phyloP scores from a whole-genome alignment of 2,329 filamentous ascomycete genomes.

The Botryotinia narcissicola region DNA sequence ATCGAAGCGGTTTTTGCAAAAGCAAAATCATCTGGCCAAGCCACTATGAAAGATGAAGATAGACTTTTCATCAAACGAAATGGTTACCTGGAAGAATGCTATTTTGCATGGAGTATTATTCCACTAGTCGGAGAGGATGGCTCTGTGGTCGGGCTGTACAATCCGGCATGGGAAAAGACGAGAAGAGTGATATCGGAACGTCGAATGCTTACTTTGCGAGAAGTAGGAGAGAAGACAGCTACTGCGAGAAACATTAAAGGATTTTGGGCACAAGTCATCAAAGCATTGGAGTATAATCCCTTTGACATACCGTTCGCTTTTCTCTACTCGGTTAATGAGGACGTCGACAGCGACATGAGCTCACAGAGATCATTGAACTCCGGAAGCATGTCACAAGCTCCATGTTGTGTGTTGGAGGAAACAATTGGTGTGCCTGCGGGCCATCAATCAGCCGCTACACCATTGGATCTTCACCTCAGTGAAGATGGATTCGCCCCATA shows the following conservation, averaged over 20 bases:
- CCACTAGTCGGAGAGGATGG: conserved; percentile 74
- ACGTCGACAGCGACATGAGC: conserved; percentile 67
- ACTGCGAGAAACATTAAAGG: conserved; percentile 67
- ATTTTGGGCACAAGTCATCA: conserved; percentile 71
- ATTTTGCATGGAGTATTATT: conserved; percentile 69
- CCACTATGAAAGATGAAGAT: conserved; percentile 83
- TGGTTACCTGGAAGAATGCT: conserved; percentile 73
- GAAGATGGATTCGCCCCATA: conserved; percentile 73
- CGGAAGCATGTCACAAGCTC: conserved; percentile 58
- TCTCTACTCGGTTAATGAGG: conserved; percentile 72
- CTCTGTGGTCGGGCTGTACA: conserved; percentile 65
- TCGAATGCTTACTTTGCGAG: conserved; percentile 73
- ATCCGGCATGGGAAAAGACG: conserved; percentile 80
- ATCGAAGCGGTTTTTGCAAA: conserved; percentile 66
- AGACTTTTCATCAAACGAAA: conserved; percentile 69
- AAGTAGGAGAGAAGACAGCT: conserved; percentile 73
- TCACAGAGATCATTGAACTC: conserved; percentile 59
- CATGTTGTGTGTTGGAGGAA: conserved; percentile 68
- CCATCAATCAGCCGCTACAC: conserved; percentile 58
- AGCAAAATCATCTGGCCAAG: conserved; percentile 68
- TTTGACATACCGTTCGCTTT: conserved; percentile 71
- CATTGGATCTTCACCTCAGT: conserved; percentile 67
- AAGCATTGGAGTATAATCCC: conserved; percentile 67
- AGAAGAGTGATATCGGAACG: conserved; percentile 74
- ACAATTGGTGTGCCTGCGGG: conserved; percentile 64